Conservation (phyloP, 345 rosid species). For the Combretum micranthum region DNA sequence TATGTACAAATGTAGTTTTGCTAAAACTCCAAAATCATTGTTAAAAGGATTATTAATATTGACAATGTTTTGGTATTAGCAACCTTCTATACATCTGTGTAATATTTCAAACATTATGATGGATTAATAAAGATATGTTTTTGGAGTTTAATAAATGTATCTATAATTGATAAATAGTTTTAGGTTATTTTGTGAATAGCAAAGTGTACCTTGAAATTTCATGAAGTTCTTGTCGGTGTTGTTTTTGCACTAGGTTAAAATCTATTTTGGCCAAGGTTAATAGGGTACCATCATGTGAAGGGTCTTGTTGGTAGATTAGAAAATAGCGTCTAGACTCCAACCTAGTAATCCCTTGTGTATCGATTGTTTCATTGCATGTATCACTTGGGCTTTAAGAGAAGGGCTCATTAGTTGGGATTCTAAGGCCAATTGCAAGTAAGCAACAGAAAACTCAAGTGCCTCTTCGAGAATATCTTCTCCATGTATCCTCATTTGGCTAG, state of each 20-base stretch:
- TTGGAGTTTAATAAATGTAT: no score
- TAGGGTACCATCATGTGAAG: neutral
- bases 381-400: neutral
- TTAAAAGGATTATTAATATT: neutral
- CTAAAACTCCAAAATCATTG: neutral
- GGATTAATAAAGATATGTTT: no score
- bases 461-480: constrained; percentile 11
- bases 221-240: constrained; percentile 3
- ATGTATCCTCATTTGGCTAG: neutral
- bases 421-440: neutral
- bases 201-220: constrained; percentile 1
- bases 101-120: no score
- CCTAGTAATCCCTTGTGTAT: neutral
- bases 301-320: neutral
- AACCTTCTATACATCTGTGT: no score
- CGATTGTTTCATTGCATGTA: neutral
- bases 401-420: neutral
- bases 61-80: no score
- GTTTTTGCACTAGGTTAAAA: constrained; percentile 4
- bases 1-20: neutral
- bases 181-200: no score
- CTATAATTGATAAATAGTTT: no score
- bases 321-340: neutral
- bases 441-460: constrained; percentile 2
- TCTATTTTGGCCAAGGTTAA: neutral